These are phyloP conservation scores for Porcisia deanei DNA, from an alignment of 208 protist genomes.

Conservation along the genomic window DNA sequence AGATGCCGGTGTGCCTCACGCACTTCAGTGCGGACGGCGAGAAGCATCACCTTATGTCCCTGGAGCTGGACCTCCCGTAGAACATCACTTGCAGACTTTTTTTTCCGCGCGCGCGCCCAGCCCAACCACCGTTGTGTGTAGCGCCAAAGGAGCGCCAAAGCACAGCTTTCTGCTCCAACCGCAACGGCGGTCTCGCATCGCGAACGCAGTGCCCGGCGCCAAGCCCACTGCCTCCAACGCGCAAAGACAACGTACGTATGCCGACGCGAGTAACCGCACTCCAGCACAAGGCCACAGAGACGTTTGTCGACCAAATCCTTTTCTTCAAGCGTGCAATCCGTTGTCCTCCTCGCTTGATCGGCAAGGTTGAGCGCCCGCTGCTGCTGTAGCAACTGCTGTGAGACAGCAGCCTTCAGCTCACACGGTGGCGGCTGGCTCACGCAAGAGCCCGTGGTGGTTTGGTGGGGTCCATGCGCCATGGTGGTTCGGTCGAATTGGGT, in stretches of 20 bases:
- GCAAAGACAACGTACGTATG: not conserved
- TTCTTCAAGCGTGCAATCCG: conserved; percentile 25
- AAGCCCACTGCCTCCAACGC: conserved; percentile 34
- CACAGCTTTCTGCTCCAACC: not conserved
- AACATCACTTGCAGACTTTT: conserved; percentile 1
- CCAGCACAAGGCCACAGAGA: conserved; percentile 20
- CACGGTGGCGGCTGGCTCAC: conserved; percentile 48
- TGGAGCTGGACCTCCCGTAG: conserved; percentile 20
- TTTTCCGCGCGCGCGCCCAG: not conserved
- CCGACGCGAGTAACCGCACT: conserved; percentile 8
- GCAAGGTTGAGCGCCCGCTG: conserved; percentile 9
- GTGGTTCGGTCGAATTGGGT: conserved; percentile 34
- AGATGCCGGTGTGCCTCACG: not conserved
- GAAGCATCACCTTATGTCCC: conserved; percentile 2
- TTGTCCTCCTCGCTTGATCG: conserved; percentile 3
- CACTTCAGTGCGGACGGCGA: conserved; percentile 9
- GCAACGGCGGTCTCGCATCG: not conserved
- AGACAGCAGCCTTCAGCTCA: conserved; percentile 39
- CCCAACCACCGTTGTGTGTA: conserved; percentile 17
- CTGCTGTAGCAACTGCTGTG: conserved; percentile 27
- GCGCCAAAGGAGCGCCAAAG: conserved; percentile 5
- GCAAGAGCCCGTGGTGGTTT: conserved; percentile 33
- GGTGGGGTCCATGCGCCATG: conserved; percentile 37
- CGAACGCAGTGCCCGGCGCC: conserved; percentile 12
- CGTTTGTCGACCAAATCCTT: conserved; percentile 17